These are phyloP conservation scores for Malus hybrid DNA, from an alignment of 331 rosid species.

Conservation along the genomic window DNA sequence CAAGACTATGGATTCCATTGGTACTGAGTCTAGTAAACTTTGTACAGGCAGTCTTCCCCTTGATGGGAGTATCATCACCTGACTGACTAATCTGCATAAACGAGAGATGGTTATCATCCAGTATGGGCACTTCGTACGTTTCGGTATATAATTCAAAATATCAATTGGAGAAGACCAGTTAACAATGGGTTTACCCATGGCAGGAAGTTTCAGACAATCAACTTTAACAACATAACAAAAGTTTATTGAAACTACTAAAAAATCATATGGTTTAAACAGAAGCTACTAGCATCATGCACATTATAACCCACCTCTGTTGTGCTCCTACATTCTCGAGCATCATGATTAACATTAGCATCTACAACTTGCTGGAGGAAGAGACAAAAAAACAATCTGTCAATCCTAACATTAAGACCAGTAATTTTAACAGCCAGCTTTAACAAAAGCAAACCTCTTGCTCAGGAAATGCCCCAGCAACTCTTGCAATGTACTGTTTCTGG, in stretches of 20 bases:
- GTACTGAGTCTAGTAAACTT: conserved; percentile 71
- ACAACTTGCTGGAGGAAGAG: conserved; percentile 49
- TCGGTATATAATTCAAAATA: not conserved
- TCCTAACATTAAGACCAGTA: conserved; percentile 7
- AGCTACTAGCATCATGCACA: not conserved
- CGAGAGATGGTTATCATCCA: conserved; percentile 10
- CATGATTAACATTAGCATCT: conserved; percentile 66
- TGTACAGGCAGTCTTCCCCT: conserved; percentile 75
- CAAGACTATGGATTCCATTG: conserved; percentile 62
- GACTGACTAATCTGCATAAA: conserved; percentile 45
- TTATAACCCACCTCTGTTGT: conserved; percentile 60
- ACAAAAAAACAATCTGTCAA: conserved; percentile 1
- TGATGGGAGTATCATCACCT: conserved; percentile 24
- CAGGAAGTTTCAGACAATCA: not conserved
- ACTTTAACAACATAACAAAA: not conserved
- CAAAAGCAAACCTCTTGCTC: conserved; percentile 49
- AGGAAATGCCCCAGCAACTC: conserved; percentile 78
- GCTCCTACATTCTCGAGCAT: conserved; percentile 89
- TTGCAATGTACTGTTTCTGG: conserved; percentile 78
- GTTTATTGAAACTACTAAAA: not conserved
- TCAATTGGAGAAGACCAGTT: not conserved
- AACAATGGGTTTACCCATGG: not conserved
- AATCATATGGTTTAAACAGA: not conserved
- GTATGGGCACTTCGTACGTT: not conserved
- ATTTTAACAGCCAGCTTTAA: conserved; percentile 17